Evolutionary conservation across 306 rosid species (phyloP), one percentile per base, ranked within the genome.

Genomic region (Cicer arietinum): DNA sequence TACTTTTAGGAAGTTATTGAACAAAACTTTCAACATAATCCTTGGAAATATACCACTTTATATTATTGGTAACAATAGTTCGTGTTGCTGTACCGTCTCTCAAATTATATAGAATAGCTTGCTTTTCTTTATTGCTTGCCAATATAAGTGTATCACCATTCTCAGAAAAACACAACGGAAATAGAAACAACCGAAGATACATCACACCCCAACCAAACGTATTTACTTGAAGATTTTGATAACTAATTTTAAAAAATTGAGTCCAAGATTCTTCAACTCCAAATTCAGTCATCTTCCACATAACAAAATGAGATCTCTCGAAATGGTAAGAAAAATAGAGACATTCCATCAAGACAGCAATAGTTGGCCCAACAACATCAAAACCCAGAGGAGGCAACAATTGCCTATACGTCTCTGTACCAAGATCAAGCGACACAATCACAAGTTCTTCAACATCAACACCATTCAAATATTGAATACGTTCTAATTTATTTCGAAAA

Each of bases 241-340:
- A 57, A 22, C 41, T 57, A 3, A 57, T 57, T 53, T 53, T 50
- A 13, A 53, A 0, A 1, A 53, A 18, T 16, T 14, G 60, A 53
- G 18, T 53, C 30, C 60, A 53, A 7, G 60, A 53, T 16, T 17
- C 1, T 17, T 53, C 35, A 61, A 61, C 22, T 2, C 67, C 67
- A 37, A 61, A 61, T 37, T 61, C 17, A 0, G 2, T 60, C 67
- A 60, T 60, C 41, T 60, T n/a, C 67, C 67, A 35, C 30, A 60
- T 7, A 2, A 61, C 10, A 6, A 61, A 61, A 61, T 61, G 10
- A 4, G 11, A 13, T 7, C 22, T 3, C 10, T 7, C 13, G 0
- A 25, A 61, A 7, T 61, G 18, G 13, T 61, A 42, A 12, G 4
- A 61, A 16, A 56, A 18, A 9, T 39, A 56, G 7, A 56, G 62